A percentile compares a stretch with the other conserved stretches of the same genome.
Conservation (phyloP, 164 flowering plant species). For the Magnolia kwangsiensis region DNA sequence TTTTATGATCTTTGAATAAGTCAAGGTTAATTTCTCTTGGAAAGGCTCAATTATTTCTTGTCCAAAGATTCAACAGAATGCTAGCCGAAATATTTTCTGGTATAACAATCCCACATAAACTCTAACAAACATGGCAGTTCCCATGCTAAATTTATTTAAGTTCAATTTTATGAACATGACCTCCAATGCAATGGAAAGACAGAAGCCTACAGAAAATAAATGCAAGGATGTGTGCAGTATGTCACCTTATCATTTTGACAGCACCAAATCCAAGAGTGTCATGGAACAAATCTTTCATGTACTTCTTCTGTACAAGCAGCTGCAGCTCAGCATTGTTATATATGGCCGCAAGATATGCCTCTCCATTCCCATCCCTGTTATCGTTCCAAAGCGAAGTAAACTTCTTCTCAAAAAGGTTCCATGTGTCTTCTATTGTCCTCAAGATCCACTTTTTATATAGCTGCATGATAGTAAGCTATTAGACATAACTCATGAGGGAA, state of each 20-base stretch:
- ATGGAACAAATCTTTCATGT: slow-evolving; percentile 65
- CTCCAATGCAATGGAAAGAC: not conserved
- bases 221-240: not conserved
- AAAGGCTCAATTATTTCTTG: not conserved
- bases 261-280: slow-evolving; percentile 95
- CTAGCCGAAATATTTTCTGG: not conserved
- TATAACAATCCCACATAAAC: not conserved
- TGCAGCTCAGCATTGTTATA: slow-evolving; percentile 64
- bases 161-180: not conserved
- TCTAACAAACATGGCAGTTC: not conserved
- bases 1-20: no score
- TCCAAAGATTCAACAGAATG: not conserved
- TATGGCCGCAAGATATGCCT: slow-evolving; percentile 78
- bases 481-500: not conserved
- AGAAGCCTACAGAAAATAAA: not conserved
- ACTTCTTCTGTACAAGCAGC: slow-evolving; percentile 48
- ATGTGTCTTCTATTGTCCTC: slow-evolving; percentile 62
- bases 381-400: slow-evolving; percentile 73
- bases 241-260: slow-evolving; percentile 96
- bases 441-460: slow-evolving; percentile 77
- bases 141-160: not conserved
- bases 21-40: no score
- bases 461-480: slow-evolving; percentile 31
- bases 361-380: slow-evolving; percentile 77
- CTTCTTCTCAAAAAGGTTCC: slow-evolving; percentile 80